Evolutionary conservation across 139 green algal species (phyloP), one percentile per base, ranked within the genome.

Genomic region (Trebouxia sp.): DNA sequence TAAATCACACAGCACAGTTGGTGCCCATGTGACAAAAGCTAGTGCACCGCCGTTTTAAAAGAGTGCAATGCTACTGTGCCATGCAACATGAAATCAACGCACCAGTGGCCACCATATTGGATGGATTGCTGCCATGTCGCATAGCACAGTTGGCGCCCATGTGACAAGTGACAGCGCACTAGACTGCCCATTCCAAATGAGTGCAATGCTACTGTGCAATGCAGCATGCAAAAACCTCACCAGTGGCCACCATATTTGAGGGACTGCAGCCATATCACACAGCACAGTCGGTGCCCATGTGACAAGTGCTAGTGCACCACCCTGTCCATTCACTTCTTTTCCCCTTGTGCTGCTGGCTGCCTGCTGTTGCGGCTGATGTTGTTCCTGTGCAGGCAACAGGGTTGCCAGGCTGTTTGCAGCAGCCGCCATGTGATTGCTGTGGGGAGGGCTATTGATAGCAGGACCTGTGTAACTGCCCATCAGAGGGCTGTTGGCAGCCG

Each of bases 91-190:
- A n/a, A n/a, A n/a, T n/a, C n/a, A n/a, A 35, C 47, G 32, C 7
- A 79, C 74, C 74, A 47, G 47, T 11, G 74, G 74, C 74, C 45
- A 66, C 74, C 74, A 79, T 5, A 79, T 47, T 17, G 30, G 47
- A 65, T 30, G 47, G 45, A 79, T 9, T 30, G 35, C 32, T 32
- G 74, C 74, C 74, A 79, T 48, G n/a, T 79, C 74, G n/a, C 74
- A 79, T 28, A 79, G 30, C 1, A 47, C 28, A 32, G 20, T 65
- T 4, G 74, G 28, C 0, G 45, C 47, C 74, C 74, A 79, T 30
- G 66, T 53, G 42, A 79, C n/a, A 45, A n/a, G 30, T 14, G 20
- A 24, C 43, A 74, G 28, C 47, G 43, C 20, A 22, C 66, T 50
- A 11, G 6, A 17, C n/a, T 42, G 56, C 24, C 41, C 5, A 74